These are phyloP conservation scores for Clarkia xantiana DNA, from an alignment of 345 rosid genomes.

Conservation along the genomic window DNA sequence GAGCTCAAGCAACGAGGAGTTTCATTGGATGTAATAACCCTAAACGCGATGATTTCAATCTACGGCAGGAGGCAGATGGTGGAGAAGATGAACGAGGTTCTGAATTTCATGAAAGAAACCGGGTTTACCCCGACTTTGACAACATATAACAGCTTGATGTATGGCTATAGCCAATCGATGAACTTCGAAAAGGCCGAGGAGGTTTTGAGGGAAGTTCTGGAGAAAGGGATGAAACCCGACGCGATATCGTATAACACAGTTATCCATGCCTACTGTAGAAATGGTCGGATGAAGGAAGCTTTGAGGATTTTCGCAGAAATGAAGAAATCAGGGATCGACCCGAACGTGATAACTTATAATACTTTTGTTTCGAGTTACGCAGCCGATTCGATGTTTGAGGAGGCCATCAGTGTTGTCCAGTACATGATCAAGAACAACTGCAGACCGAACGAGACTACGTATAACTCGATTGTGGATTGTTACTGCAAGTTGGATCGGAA, in stretches of 20 bases:
- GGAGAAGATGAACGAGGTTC: constrained; percentile 48
- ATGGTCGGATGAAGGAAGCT: constrained; percentile 83
- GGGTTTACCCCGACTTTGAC: constrained; percentile 67
- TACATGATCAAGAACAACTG: constrained; percentile 70
- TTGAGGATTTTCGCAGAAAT: constrained; percentile 61
- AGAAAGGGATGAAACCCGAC: constrained; percentile 75
- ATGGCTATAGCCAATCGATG: constrained; percentile 66
- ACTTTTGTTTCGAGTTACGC: constrained; percentile 77
- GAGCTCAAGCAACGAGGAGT: constrained; percentile 58
- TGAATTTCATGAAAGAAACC: constrained; percentile 63
- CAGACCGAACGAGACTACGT: constrained; percentile 64
- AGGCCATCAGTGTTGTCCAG: constrained; percentile 54
- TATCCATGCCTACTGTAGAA: constrained; percentile 73
- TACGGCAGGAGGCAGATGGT: constrained; percentile 87
- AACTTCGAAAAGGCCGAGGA: constrained; percentile 61
- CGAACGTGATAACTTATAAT: constrained; percentile 76
- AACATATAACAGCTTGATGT: constrained; percentile 88
- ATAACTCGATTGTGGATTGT: constrained; percentile 74
- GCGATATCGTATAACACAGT: constrained; percentile 80
- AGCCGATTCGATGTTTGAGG: constrained; percentile 73
- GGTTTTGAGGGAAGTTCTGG: constrained; percentile 45
- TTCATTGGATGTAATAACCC: constrained; percentile 56
- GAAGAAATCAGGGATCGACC: constrained; percentile 48
- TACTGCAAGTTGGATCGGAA: constrained; percentile 53
- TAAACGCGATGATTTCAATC: constrained; percentile 81